These are phyloP conservation scores for Gaeumannomyces sp. DNA, from an alignment of 2,329 filamentous ascomycete species.

Conservation along the genomic window DNA sequence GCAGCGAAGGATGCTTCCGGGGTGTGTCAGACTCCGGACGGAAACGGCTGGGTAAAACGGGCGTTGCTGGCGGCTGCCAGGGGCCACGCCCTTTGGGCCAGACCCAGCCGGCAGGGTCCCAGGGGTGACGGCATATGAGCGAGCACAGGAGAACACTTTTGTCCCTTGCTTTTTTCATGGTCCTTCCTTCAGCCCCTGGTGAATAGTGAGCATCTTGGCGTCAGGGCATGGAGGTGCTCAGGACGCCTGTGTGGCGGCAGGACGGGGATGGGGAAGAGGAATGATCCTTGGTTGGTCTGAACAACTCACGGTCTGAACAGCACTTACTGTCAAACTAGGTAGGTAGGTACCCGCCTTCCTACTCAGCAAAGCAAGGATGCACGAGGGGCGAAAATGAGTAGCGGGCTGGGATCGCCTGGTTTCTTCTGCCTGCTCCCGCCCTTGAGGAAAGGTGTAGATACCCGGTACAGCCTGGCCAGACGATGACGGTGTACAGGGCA, in stretches of 20 bases:
- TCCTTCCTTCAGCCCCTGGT: not conserved
- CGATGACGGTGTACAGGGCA: not conserved
- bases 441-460: not conserved
- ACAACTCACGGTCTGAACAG: not conserved
- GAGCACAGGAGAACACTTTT: not conserved
- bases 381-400: not conserved
- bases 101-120: not conserved
- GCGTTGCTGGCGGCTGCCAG: not conserved
- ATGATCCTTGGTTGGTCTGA: not conserved
- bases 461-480: not conserved
- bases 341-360: not conserved
- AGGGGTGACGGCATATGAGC: not conserved
- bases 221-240: not conserved
- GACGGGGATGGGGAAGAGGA: not conserved
- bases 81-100: constrained; percentile 6
- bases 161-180: not conserved
- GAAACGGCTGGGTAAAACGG: constrained; percentile 27
- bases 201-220: not conserved
- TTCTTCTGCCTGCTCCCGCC: not conserved
- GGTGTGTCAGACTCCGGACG: constrained; percentile 30
- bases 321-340: not conserved
- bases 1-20: constrained; percentile 31
- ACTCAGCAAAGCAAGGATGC: not conserved
- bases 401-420: not conserved
- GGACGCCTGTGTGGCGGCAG: not conserved